phyloP scores from a whole-genome alignment of 257 asterid species.

The Gentiana macrophylla region DNA sequence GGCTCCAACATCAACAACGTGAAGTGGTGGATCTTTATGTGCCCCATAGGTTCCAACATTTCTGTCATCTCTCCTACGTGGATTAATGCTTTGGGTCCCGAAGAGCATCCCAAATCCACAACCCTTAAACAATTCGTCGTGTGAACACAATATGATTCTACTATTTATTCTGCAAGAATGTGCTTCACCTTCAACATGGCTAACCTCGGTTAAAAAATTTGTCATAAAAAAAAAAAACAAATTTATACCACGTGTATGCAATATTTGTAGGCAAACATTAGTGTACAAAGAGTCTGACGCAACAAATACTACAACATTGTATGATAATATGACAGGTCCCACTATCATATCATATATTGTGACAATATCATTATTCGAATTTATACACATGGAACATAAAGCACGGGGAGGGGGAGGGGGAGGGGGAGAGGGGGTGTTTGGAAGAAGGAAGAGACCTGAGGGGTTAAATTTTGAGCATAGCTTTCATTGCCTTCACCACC shows the following conservation, averaged over 20 bases:
- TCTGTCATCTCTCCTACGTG: constrained; percentile 16
- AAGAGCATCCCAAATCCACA: constrained; percentile 38
- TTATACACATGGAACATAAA: neutral
- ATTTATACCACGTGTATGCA: too few relatives aligned
- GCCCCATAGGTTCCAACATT: too few relatives aligned
- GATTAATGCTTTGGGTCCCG: constrained; percentile 31
- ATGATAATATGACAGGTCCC: too few relatives aligned
- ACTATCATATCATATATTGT: too few relatives aligned
- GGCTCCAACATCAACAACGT: too few relatives aligned
- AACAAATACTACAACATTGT: too few relatives aligned
- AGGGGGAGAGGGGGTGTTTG: neutral
- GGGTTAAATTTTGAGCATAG: constrained; percentile 25
- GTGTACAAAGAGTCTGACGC: too few relatives aligned
- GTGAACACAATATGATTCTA: neutral
- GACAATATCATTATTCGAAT: too few relatives aligned
- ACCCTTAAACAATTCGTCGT: constrained; percentile 14
- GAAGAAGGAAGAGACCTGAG: constrained; percentile 12
- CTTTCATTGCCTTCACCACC: constrained; percentile 23
- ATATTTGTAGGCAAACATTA: too few relatives aligned
- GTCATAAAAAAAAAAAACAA: too few relatives aligned
- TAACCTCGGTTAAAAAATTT: constrained; percentile 10
- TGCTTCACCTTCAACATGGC: constrained; percentile 11
- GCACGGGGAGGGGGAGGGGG: neutral
- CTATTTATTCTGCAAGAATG: constrained; percentile 14
- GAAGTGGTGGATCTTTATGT: too few relatives aligned